phyloP scores from a whole-genome alignment of 495 filamentous ascomycete species.

The Peziza echinospora region DNA sequence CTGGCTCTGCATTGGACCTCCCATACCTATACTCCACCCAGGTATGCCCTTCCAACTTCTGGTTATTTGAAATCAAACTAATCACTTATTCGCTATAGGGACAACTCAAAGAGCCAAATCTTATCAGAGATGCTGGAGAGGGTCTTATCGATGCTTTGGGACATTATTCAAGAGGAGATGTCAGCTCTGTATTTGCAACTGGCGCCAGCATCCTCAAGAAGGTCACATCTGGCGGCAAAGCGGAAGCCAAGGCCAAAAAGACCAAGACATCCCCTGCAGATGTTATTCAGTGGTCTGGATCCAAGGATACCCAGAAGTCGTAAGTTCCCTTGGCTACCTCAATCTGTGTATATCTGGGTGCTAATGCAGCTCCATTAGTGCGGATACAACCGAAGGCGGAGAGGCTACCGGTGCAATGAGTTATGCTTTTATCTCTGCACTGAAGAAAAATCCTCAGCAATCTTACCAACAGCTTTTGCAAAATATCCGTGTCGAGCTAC shows the following conservation, averaged over 20 bases:
- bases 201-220: conserved; percentile 85
- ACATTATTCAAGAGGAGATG: conserved; percentile 74
- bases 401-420: conserved; percentile 96
- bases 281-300: conserved; percentile 93
- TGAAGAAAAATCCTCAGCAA: conserved; percentile 95
- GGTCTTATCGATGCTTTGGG: conserved; percentile 77
- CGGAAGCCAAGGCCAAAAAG: conserved; percentile 52
- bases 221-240: conserved; percentile 63
- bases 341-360: conserved; percentile 8
- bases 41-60: conserved; percentile 5
- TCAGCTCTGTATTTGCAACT: conserved; percentile 58
- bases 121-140: conserved; percentile 92
- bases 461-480: conserved; percentile 91
- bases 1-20: conserved; percentile 82
- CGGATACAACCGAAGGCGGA: conserved; percentile 44
- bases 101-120: conserved; percentile 91
- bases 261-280: conserved; percentile 92
- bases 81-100: conserved; percentile 30
- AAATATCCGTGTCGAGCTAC: conserved; percentile 80
- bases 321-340: conserved; percentile 35
- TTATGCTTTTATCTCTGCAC: conserved; percentile 80
- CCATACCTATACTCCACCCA: conserved; percentile 88
- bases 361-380: too few relatives aligned
- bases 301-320: conserved; percentile 91
- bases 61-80: not conserved